A percentile compares a stretch with the other conserved stretches of the same genome.
Conservation (phyloP, 192 early-diverging fungal species). For the Rhizophagus sp. region DNA sequence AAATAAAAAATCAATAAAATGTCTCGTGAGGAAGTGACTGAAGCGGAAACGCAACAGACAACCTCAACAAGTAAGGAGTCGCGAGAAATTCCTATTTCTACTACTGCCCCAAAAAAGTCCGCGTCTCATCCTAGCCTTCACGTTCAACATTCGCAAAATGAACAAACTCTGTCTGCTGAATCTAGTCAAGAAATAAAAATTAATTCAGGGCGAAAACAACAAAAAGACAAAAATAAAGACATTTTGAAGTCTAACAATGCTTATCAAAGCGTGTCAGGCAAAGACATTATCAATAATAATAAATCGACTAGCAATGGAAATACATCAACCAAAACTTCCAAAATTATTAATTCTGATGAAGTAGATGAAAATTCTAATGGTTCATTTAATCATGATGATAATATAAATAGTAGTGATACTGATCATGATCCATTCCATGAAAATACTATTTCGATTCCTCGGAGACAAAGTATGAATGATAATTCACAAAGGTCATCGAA, state of each 20-base stretch:
- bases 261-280: background rate
- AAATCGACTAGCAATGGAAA: background rate
- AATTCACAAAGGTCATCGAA: conserved; percentile 15
- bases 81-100: conserved; percentile 12
- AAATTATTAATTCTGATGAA: background rate
- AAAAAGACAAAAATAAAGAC: conserved; percentile 22
- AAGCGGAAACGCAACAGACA: background rate
- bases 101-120: conserved; percentile 13
- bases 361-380: background rate
- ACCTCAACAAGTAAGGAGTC: conserved; percentile 15
- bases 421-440: background rate
- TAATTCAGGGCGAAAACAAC: background rate
- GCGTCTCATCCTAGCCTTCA: conserved; percentile 16
- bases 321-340: background rate
- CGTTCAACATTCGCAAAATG: conserved; percentile 10
- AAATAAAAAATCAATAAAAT: background rate
- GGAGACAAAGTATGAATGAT: conserved; percentile 7
- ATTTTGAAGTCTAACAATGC: conserved; percentile 17
- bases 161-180: conserved; percentile 1
- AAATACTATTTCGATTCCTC: background rate
- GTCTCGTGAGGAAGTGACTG: conserved; percentile 20
- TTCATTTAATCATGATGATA: background rate
- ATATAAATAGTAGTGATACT: background rate
- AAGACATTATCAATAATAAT: conserved; percentile 20
- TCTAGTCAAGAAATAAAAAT: conserved; percentile 31